Evolutionary conservation across 352 stramenopile species (phyloP).

Genomic region (Aphanomyces euteiches): DNA sequence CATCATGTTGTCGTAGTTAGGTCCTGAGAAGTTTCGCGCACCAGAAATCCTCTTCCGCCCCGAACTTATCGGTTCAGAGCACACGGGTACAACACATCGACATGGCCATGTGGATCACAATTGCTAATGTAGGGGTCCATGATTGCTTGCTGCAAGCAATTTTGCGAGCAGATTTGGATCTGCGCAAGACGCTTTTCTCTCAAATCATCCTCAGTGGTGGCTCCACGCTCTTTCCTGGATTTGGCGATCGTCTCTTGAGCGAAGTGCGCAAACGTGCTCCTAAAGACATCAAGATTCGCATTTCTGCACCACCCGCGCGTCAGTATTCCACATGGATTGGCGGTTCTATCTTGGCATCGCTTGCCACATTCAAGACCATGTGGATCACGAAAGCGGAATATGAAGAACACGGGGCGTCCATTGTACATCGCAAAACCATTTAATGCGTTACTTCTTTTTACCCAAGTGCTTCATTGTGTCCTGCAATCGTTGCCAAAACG

Average conservation of each 20-base stretch:
- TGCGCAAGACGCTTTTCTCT: slow-evolving; percentile 90
- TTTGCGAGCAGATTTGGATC: slow-evolving; percentile 97
- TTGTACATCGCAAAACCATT: slow-evolving; percentile 95
- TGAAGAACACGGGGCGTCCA: slow-evolving; percentile 95
- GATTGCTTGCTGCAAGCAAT: slow-evolving; percentile 90
- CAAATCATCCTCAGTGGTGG: slow-evolving; percentile 93
- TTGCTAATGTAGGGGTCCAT: slow-evolving; percentile 54
- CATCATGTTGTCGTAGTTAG: slow-evolving; percentile 43
- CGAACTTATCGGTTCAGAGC: slow-evolving; percentile 78
- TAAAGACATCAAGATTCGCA: slow-evolving; percentile 92
- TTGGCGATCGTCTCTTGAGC: slow-evolving; percentile 92
- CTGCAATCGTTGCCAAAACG: slow-evolving; percentile 76
- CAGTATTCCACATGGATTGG: slow-evolving; percentile 97
- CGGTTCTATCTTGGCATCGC: slow-evolving; percentile 95
- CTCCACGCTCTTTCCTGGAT: slow-evolving; percentile 94
- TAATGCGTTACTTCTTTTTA: slow-evolving; percentile 38
- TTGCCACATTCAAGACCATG: slow-evolving; percentile 99
- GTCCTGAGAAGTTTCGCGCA: slow-evolving; percentile 73
- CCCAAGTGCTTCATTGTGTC: slow-evolving; percentile 44
- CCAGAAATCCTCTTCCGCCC: slow-evolving; percentile 82
- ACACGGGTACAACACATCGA: slow-evolving; percentile 32
- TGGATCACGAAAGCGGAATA: slow-evolving; percentile 99
- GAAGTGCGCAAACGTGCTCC: slow-evolving; percentile 90
- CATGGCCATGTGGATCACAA: not conserved
- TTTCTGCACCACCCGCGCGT: slow-evolving; percentile 93